Conservation (phyloP, 371 early-diverging fungal species). For the Mortierella sp. region DNA sequence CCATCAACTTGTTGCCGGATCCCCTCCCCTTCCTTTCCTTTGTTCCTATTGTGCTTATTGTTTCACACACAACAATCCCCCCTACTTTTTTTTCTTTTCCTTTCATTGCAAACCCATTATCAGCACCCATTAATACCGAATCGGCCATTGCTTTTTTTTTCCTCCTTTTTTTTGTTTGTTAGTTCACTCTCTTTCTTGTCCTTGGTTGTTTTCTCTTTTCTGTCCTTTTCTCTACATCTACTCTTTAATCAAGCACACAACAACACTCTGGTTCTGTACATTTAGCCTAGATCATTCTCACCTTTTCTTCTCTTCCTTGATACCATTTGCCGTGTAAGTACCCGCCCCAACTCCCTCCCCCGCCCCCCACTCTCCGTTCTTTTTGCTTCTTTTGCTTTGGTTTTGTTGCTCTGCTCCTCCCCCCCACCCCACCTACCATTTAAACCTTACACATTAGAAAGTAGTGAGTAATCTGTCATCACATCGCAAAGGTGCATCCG, state of each 20-base stretch:
- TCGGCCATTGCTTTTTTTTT: constrained; percentile 5
- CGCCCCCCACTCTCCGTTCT: background rate
- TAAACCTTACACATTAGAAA: too few species aligned
- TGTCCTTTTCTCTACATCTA: constrained; percentile 4
- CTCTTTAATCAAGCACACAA: constrained; percentile 8
- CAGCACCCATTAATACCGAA: constrained; percentile 46
- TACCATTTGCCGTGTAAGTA: constrained; percentile 10
- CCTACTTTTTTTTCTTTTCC: background rate
- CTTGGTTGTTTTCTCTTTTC: constrained; percentile 10
- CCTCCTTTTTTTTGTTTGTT: constrained; percentile 8
- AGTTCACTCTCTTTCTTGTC: constrained; percentile 7
- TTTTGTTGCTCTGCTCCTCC: constrained; percentile 2
- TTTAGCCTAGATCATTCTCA: constrained; percentile 18
- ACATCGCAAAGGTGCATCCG: too few species aligned
- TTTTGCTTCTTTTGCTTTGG: background rate
- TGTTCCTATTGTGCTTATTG: constrained; percentile 2
- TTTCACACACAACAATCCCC: background rate
- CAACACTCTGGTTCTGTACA: constrained; percentile 16
- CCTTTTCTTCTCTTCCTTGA: background rate
- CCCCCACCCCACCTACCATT: background rate
- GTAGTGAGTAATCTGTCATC: too few species aligned
- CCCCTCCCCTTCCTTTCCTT: constrained; percentile 1
- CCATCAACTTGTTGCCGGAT: background rate
- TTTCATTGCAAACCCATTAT: background rate
- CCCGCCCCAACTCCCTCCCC: too few species aligned